Evolutionary conservation across 495 filamentous ascomycete genomes (phyloP).

Genomic region (Xylaria longipes): DNA sequence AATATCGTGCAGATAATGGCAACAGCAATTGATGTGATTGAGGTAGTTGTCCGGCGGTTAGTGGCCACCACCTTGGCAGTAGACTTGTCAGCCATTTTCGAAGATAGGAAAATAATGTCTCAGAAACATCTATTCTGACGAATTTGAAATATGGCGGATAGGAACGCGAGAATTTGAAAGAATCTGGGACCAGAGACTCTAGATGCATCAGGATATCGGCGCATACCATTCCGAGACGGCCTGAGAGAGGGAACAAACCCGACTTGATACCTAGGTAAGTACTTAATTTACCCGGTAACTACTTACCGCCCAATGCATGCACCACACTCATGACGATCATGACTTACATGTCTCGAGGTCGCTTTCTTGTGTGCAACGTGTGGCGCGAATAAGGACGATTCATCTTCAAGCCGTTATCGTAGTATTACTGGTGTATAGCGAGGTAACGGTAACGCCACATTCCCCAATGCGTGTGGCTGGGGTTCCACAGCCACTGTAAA

Average conservation of each 20-base stretch:
- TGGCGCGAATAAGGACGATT: neutral
- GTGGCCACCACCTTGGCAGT: neutral
- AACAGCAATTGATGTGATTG: neutral
- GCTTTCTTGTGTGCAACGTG: too few relatives aligned
- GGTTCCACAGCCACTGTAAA: too few relatives aligned
- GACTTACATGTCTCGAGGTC: neutral
- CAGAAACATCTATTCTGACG: neutral
- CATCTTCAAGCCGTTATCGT: neutral
- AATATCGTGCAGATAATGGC: neutral
- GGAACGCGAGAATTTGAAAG: neutral
- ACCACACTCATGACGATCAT: neutral
- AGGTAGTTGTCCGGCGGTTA: neutral
- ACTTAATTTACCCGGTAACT: conserved; percentile 19
- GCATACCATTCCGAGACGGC: neutral
- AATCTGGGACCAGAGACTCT: neutral
- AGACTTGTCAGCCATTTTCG: conserved; percentile 11
- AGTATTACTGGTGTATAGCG: neutral
- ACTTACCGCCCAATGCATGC: neutral
- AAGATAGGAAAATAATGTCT: neutral
- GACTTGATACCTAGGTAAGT: neutral
- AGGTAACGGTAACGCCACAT: neutral
- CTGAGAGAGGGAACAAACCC: neutral
- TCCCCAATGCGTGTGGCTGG: neutral
- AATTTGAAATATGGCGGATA: neutral
- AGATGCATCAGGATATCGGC: conserved; percentile 2